Base-by-base conservation (phyloP, 805 yeast species). In the Teunomyces lycoperdinae region DNA sequence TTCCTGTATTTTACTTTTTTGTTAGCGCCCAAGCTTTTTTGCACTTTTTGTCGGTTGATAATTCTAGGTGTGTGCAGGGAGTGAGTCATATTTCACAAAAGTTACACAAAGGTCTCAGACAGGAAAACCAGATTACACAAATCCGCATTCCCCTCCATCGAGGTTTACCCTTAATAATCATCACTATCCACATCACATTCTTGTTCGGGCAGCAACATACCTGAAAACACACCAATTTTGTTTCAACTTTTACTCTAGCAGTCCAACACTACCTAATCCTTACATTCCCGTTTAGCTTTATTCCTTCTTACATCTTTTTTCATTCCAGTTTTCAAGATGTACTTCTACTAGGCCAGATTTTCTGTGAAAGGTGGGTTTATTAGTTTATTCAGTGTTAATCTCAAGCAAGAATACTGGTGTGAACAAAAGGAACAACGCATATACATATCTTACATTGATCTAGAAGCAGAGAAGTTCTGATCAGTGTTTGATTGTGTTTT, bases 311-410 rank as follows among this genome's bases (percentile, higher is more conserved):
- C 2, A 13, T 6, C 13, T 20, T 20, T 20, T 20, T 20, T 38
- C 27, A 13, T 24, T 24, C 13, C 41, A n/a, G 8, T 6, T 10
- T 20, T 38, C 41, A 26, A 24, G 41, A 38, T 38, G 41, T 17
- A 11, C 14, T 38, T 26, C 11, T 24, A 38, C 30, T 38, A 38
- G 41, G 41, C 41, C 41, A 29, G 28, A 14, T 11, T 26, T 26
- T 38, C 27, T 38, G 11, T 26, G 27, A n/a, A 20, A 10, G 30
- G 41, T 20, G 30, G 41, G 27, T 26, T 38, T 20, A n/a, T 38
- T 38, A 38, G 41, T 38, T 38, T 38, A 38, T 38, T 38, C 28
- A 38, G 41, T 38, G 20, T 38, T 38, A 38, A 26, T 38, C 41
- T 38, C 30, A 29, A 20, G 14, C 41, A 17, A 24, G 14, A 36